Evolutionary conservation across 1,284 basidiomycete genomes (phyloP).

Genomic region (Trametes sp.): DNA sequence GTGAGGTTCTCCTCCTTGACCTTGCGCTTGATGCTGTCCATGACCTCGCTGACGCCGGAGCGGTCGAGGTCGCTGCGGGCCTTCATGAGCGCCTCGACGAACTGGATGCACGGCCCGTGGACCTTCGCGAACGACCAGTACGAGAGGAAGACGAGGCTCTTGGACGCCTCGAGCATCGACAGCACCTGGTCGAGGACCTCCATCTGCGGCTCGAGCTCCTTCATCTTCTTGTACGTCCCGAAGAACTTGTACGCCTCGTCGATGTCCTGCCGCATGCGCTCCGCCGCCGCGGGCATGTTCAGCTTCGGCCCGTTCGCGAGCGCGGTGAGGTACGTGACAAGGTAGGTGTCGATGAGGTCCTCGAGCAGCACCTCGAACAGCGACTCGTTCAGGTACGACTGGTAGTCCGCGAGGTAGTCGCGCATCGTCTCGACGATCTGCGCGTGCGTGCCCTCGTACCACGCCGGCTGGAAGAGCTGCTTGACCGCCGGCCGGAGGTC

Average conservation of each 20-base stretch:
- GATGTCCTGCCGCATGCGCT: slow-evolving; percentile 87
- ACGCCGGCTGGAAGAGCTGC: slow-evolving; percentile 83
- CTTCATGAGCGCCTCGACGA: slow-evolving; percentile 91
- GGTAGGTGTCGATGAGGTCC: slow-evolving; percentile 91
- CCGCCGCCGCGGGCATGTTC: slow-evolving; percentile 84
- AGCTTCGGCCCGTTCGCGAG: slow-evolving; percentile 89
- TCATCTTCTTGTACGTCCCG: slow-evolving; percentile 76
- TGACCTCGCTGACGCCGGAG: slow-evolving; percentile 86
- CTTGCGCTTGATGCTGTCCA: slow-evolving; percentile 94
- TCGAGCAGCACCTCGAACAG: slow-evolving; percentile 94
- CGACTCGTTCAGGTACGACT: slow-evolving; percentile 89
- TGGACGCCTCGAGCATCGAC: slow-evolving; percentile 87
- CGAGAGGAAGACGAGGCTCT: slow-evolving; percentile 94
- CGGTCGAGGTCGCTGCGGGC: slow-evolving; percentile 92
- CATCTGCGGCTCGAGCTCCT: slow-evolving; percentile 86
- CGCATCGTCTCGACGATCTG: slow-evolving; percentile 95
- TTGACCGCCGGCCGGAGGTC: slow-evolving; percentile 92
- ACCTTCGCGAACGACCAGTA: slow-evolving; percentile 97
- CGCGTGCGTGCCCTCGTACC: slow-evolving; percentile 89
- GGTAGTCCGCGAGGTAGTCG: slow-evolving; percentile 95
- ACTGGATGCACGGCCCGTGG: slow-evolving; percentile 92
- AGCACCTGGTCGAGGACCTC: slow-evolving; percentile 90
- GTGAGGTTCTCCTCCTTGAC: slow-evolving; percentile 86
- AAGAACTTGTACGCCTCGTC: slow-evolving; percentile 85
- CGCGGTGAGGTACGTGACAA: slow-evolving; percentile 91